phyloP scores from a whole-genome alignment of 23 red algal genomes.

The Agarophyton chilense region DNA sequence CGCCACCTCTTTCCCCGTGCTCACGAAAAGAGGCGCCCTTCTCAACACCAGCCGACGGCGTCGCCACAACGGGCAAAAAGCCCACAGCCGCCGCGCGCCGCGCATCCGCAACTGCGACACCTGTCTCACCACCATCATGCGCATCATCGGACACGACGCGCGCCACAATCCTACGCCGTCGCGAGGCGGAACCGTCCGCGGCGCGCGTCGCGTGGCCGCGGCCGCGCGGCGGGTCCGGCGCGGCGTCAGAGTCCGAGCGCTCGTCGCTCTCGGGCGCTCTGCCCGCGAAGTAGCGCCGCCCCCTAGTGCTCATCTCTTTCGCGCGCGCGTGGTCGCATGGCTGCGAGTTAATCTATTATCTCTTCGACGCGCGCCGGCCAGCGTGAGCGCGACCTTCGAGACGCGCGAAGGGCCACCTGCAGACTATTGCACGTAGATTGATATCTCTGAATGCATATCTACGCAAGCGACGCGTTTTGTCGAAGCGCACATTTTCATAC shows the following conservation, averaged over 20 bases:
- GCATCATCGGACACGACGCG: constrained; percentile 35
- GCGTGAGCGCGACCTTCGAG: too few relatives aligned
- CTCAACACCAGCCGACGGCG: not conserved
- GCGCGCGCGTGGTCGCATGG: too few relatives aligned
- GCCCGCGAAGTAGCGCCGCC: constrained; percentile 30
- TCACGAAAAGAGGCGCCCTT: not conserved
- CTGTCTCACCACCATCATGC: too few relatives aligned
- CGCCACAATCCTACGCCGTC: constrained; percentile 26
- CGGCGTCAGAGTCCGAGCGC: constrained; percentile 2
- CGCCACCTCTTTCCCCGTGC: not conserved
- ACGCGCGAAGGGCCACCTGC: too few relatives aligned
- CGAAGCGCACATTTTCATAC: too few relatives aligned
- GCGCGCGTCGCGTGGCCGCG: not conserved
- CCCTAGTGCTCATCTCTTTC: not conserved
- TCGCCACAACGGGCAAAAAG: not conserved
- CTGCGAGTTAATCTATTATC: too few relatives aligned
- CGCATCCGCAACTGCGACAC: not conserved
- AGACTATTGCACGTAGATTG: too few relatives aligned
- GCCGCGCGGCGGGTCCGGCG: not conserved
- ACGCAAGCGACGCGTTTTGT: too few relatives aligned
- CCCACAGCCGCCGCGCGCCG: not conserved
- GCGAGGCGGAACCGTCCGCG: not conserved
- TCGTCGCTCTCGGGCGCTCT: not conserved
- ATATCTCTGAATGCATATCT: too few relatives aligned
- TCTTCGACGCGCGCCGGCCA: too few relatives aligned